These are phyloP conservation scores for Turnera subulata DNA, from an alignment of 345 rosid species.

Conservation along the genomic window DNA sequence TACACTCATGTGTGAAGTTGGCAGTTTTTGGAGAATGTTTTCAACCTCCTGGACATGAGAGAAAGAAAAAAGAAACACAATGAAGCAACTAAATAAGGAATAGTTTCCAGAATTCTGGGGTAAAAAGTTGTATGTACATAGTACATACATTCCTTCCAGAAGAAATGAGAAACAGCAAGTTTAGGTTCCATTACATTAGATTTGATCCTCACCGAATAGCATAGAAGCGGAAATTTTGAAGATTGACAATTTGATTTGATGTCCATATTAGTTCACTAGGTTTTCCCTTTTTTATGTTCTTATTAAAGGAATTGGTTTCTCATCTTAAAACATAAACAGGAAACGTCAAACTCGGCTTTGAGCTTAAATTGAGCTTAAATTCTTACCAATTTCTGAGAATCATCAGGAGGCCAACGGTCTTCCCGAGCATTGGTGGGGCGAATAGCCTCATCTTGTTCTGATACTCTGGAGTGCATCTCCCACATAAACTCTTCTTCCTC, in stretches of 20 bases:
- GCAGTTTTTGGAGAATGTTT: constrained; percentile 42
- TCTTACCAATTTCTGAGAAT: constrained; percentile 67
- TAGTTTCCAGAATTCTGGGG: too few species aligned
- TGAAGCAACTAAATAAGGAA: too few species aligned
- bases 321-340: background rate
- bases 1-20: constrained; percentile 30
- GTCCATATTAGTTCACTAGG: too few species aligned
- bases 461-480: constrained; percentile 77
- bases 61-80: too few species aligned
- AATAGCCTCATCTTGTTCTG: constrained; percentile 48
- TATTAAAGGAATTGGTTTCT: constrained; percentile 2
- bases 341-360: background rate
- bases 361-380: background rate
- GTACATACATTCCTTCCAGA: too few species aligned
- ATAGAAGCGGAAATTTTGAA: too few species aligned
- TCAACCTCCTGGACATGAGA: constrained; percentile 53
- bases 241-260: too few species aligned
- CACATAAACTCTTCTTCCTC: constrained; percentile 98
- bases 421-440: constrained; percentile 42
- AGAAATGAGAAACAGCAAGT: too few species aligned
- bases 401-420: constrained; percentile 51
- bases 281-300: background rate
- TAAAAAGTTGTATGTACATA: too few species aligned
- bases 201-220: too few species aligned
- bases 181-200: too few species aligned